These are phyloP conservation scores for Cyclotella cryptica DNA, from an alignment of 108 stramenopile species.

Conservation along the genomic window DNA sequence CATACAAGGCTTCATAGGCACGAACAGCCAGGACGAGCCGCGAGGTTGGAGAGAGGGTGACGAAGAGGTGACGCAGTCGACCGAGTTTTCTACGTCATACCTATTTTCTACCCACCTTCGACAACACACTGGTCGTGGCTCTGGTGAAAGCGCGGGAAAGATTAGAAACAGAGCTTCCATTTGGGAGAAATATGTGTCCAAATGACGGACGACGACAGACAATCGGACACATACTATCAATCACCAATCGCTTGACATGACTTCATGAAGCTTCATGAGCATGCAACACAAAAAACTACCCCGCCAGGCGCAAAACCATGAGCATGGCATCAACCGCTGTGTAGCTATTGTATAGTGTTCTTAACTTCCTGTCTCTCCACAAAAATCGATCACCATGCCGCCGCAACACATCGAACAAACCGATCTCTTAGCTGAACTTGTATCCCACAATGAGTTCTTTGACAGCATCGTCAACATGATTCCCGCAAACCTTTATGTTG, in stretches of 20 bases:
- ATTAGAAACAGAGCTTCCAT: no score
- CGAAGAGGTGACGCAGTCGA: no score
- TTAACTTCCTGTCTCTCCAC: neutral
- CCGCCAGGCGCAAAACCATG: neutral
- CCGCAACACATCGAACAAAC: slow-evolving; percentile 43
- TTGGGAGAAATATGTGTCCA: neutral
- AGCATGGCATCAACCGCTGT: neutral
- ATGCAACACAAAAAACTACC: neutral
- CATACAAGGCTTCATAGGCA: no score
- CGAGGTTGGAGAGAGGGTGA: no score
- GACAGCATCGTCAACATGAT: slow-evolving; percentile 87
- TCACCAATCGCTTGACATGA: neutral
- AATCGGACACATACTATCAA: neutral
- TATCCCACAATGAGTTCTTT: slow-evolving; percentile 82
- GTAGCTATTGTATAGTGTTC: no score
- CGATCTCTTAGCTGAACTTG: slow-evolving; percentile 65
- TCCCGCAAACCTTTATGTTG: slow-evolving; percentile 81
- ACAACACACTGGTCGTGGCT: no score
- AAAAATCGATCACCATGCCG: slow-evolving; percentile 32
- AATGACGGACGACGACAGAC: neutral
- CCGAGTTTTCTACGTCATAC: no score
- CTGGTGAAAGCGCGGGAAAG: neutral
- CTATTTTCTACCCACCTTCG: no score
- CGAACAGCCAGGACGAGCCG: no score
- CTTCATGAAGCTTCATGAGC: no score